These are phyloP conservation scores for Aspergillus pseudoviridinutans DNA, from an alignment of 2,329 filamentous ascomycete species.

Conservation along the genomic window DNA sequence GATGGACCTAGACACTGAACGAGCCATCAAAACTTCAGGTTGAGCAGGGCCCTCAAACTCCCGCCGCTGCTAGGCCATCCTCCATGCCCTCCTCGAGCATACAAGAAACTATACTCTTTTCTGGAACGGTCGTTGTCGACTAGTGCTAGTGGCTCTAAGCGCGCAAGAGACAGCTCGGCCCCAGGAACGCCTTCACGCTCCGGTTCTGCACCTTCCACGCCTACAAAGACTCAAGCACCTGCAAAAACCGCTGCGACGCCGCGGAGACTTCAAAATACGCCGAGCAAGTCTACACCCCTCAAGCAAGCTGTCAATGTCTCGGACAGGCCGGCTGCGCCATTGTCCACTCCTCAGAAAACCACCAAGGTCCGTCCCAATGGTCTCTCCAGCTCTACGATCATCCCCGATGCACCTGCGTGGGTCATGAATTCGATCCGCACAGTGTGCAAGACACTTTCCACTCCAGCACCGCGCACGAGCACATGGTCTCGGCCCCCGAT, in stretches of 20 bases:
- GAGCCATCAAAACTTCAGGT: constrained; percentile 42
- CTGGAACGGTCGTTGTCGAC: constrained; percentile 65
- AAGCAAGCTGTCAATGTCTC: constrained; percentile 27
- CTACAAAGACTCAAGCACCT: constrained; percentile 29
- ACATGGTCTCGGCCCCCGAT: constrained; percentile 36
- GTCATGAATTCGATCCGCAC: constrained; percentile 64
- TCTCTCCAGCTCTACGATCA: constrained; percentile 22
- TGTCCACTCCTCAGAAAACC: constrained; percentile 18
- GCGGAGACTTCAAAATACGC: constrained; percentile 35
- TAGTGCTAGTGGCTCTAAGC: constrained; percentile 32
- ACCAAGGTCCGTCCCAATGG: constrained; percentile 14
- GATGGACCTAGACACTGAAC: neutral
- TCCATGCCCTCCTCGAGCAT: constrained; percentile 73
- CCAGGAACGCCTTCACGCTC: constrained; percentile 27
- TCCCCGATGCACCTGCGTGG: constrained; percentile 57
- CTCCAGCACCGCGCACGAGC: constrained; percentile 42
- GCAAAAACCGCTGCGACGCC: constrained; percentile 28
- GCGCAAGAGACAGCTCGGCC: constrained; percentile 30
- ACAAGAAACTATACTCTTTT: constrained; percentile 78
- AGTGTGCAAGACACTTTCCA: constrained; percentile 60
- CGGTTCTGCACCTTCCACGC: constrained; percentile 36
- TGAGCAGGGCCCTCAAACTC: constrained; percentile 72
- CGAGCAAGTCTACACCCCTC: constrained; percentile 41
- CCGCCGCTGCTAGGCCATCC: constrained; percentile 72
- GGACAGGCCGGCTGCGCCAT: constrained; percentile 15